Percentiles rank a stretch among this genome's conserved stretches.
phyloP scores from a whole-genome alignment of 2,329 filamentous ascomycete genomes.

The Cyphellophora attinorum region DNA sequence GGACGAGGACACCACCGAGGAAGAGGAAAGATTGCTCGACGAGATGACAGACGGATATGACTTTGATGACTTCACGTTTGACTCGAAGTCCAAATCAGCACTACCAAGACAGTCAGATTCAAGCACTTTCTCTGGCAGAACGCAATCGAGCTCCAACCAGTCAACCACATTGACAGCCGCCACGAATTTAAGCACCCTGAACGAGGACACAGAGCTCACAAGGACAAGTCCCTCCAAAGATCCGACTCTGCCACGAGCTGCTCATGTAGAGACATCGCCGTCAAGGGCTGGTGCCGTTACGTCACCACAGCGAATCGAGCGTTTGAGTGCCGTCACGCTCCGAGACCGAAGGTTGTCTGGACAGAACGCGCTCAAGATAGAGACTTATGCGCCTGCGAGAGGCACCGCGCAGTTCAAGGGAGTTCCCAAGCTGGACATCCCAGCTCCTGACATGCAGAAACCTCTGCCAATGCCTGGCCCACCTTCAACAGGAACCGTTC shows the following conservation, averaged over 20 bases:
- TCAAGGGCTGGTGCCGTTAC: constrained; percentile 7
- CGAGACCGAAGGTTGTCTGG: constrained; percentile 71
- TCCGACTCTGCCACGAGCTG: constrained; percentile 1
- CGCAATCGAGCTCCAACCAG: constrained; percentile 70
- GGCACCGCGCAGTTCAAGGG: not conserved
- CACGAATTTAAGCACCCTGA: constrained; percentile 61
- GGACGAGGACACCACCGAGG: constrained; percentile 59
- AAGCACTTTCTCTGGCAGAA: constrained; percentile 53
- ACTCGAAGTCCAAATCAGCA: constrained; percentile 55
- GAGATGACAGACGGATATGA: constrained; percentile 79
- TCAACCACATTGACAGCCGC: constrained; percentile 62
- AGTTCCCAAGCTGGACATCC: constrained; percentile 12
- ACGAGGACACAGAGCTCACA: constrained; percentile 44
- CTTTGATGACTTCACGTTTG: constrained; percentile 74
- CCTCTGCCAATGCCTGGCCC: not conserved
- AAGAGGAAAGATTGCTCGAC: constrained; percentile 68
- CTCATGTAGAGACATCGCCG: not conserved
- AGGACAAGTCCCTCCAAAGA: constrained; percentile 12
- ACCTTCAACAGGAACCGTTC: constrained; percentile 15
- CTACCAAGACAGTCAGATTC: constrained; percentile 73
- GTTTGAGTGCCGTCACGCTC: constrained; percentile 38
- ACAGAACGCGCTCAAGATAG: constrained; percentile 74
- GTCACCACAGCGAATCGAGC: constrained; percentile 3
- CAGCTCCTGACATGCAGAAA: constrained; percentile 6
- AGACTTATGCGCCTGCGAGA: constrained; percentile 43